Percentiles rank a stretch among this genome's conserved stretches.
phyloP scores from a whole-genome alignment of 2,329 filamentous ascomycete species.

The Exophiala aquamarina region DNA sequence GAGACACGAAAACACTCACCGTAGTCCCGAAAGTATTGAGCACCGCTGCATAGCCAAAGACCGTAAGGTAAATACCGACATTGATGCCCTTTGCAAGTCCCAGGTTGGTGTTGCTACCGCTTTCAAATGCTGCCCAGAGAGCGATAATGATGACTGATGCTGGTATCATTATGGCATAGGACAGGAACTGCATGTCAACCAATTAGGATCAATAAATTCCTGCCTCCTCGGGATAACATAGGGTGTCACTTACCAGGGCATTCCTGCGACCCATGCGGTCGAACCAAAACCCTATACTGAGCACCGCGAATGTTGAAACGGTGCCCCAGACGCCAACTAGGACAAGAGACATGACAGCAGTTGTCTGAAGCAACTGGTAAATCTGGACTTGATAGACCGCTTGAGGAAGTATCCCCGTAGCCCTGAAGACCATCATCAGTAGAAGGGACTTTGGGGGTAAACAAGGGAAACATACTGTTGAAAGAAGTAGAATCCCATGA shows the following conservation, averaged over 20 bases:
- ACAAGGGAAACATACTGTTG: conserved; percentile 4
- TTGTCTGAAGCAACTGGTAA: conserved; percentile 3
- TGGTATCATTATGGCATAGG: conserved; percentile 10
- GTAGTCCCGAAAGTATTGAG: conserved; percentile 11
- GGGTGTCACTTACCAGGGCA: conserved; percentile 10
- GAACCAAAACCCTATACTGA: conserved; percentile 6
- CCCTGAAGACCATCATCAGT: too few species aligned
- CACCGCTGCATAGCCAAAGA: conserved; percentile 10
- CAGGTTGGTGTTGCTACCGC: conserved; percentile 1
- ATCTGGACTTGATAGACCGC: conserved; percentile 10
- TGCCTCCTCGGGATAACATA: too few species aligned
- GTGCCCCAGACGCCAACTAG: conserved; percentile 14
- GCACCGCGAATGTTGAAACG: conserved; percentile 5
- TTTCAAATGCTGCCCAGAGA: conserved; percentile 5
- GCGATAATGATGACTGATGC: conserved; percentile 7
- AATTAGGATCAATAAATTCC: too few species aligned
- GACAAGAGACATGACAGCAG: conserved; percentile 8
- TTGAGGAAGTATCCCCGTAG: conserved; percentile 8
- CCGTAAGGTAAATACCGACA: conserved; percentile 7
- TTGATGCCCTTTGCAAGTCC: conserved; percentile 10
- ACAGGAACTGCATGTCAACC: conserved; percentile 14
- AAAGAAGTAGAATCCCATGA: conserved; percentile 10
- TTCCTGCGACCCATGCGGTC: conserved; percentile 12
- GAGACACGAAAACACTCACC: conserved; percentile 7
- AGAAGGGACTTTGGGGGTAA: too few species aligned